Base-by-base conservation (phyloP, 352 stramenopile species). In the Aphanomyces astaci region DNA sequence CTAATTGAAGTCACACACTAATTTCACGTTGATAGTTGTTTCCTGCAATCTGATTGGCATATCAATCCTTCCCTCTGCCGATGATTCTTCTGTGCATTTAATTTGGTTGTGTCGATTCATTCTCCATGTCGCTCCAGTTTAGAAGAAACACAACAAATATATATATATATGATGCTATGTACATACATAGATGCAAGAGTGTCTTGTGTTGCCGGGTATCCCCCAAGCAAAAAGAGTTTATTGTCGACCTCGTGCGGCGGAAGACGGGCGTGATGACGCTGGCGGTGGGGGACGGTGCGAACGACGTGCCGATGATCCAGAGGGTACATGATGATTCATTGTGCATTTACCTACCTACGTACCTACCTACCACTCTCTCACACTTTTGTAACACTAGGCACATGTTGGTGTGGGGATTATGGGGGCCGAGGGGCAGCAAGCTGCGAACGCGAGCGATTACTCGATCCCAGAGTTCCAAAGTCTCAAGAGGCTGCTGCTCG, bases 161-260 rank as follows among this genome's bases (percentile, higher is more conserved):
- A n/a, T n/a, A n/a, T n/a, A n/a, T n/a, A n/a, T n/a, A n/a, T n/a
- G n/a, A n/a, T n/a, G n/a, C n/a, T n/a, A n/a, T n/a, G n/a, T n/a
- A n/a, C n/a, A n/a, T n/a, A n/a, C n/a, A 15, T 66, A 53, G 46
- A 73, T 98, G 91, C 63, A 80, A 96, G 32, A 95, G 92, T 24
- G 96, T 99, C 0, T 93, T 99, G 60, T 97, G 94, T 46, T 98
- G 94, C 43, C 88, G 96, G 43, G 97, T 99, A 9, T 98, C 87
- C 63, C 96, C 96, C 13, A 94, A 96, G 64, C 96, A 99, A 76
- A 99, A 99, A 71, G 90, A 97, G 13, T 80, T 98, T n/a, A 84
- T 99, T 11, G 90, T 99, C 10, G 85, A 92, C 31, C 88, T 98
- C 73, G 94, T 98, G 24, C 81, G 80, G 73, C 76, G 4, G 30